Evolutionary conservation across 129 eudicot species (phyloP).

Genomic region (Helianthus annuus): DNA sequence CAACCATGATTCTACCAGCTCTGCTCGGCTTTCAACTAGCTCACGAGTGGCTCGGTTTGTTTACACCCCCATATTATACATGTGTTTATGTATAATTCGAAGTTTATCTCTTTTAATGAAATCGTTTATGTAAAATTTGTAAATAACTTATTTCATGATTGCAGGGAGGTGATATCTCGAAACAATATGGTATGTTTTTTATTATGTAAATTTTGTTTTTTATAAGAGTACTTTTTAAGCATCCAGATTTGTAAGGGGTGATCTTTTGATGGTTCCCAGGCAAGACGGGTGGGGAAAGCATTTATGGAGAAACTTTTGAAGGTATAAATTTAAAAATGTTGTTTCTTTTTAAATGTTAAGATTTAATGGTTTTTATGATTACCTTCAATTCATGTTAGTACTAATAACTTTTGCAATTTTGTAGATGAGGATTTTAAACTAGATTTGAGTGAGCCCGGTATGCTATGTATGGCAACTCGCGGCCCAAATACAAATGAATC

Average conservation of each 20-base stretch:
- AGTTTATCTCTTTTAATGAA: too few relatives aligned
- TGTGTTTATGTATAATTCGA: too few relatives aligned
- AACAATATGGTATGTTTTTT: too few relatives aligned
- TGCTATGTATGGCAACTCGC: conserved; percentile 95
- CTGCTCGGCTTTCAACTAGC: too few relatives aligned
- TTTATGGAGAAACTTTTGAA: conserved; percentile 87
- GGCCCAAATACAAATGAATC: conserved; percentile 97
- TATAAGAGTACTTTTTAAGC: too few relatives aligned
- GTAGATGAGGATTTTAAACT: conserved; percentile 88
- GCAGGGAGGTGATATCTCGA: too few relatives aligned
- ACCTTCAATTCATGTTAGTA: background rate
- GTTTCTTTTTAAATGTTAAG: background rate
- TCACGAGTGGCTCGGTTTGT: too few relatives aligned
- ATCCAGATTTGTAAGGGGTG: conserved; percentile 47
- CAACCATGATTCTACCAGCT: too few relatives aligned
- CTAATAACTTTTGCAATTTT: conserved; percentile 10
- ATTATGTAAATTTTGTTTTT: too few relatives aligned
- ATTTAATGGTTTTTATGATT: background rate
- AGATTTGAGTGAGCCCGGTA: conserved; percentile 72
- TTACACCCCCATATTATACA: too few relatives aligned
- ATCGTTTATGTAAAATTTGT: background rate
- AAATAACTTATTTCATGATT: too few relatives aligned
- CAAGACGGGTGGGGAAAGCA: conserved; percentile 92
- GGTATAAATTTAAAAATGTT: conserved; percentile 39
- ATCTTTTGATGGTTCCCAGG: conserved; percentile 84